Percentiles rank a stretch among this genome's conserved stretches.
Evolutionary conservation across 108 stramenopile species (phyloP).

Genomic region (Cyclotella atomus): DNA sequence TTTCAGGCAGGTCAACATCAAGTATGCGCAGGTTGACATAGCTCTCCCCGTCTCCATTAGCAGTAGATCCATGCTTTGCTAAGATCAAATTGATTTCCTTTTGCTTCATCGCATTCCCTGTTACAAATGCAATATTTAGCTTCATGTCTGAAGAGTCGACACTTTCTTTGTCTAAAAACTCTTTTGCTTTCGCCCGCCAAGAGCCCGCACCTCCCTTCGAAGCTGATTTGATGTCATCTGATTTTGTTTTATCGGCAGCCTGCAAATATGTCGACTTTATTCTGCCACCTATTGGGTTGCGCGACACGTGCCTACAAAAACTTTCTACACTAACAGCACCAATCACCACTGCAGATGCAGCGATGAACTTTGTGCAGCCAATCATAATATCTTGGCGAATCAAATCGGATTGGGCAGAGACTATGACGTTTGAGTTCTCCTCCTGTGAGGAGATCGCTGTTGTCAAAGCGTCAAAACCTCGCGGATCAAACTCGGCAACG

Average conservation of each 20-base stretch:
- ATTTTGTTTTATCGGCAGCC: neutral
- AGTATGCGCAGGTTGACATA: slow-evolving; percentile 75
- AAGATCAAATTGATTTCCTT: slow-evolving; percentile 80
- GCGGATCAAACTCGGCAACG: neutral
- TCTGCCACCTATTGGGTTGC: neutral
- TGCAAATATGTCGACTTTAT: slow-evolving; percentile 7
- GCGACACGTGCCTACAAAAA: neutral
- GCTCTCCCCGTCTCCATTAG: slow-evolving; percentile 41
- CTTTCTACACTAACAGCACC: neutral
- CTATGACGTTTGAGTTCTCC: neutral
- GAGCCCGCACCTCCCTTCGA: slow-evolving; percentile 34
- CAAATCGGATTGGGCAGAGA: neutral
- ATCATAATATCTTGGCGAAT: neutral
- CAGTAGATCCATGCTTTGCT: slow-evolving; percentile 57
- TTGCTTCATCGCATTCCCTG: slow-evolving; percentile 87
- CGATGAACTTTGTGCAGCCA: neutral
- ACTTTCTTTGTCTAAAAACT: slow-evolving; percentile 30
- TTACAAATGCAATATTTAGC: slow-evolving; percentile 84
- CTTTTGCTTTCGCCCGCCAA: slow-evolving; percentile 50
- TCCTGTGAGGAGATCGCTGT: neutral
- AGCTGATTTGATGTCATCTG: neutral
- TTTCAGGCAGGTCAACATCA: slow-evolving; percentile 88
- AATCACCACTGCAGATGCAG: neutral
- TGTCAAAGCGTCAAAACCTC: slow-evolving; percentile 10
- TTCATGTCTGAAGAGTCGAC: slow-evolving; percentile 28